phyloP scores from a whole-genome alignment of 169 alveolate species.

The Neospora caninum region DNA sequence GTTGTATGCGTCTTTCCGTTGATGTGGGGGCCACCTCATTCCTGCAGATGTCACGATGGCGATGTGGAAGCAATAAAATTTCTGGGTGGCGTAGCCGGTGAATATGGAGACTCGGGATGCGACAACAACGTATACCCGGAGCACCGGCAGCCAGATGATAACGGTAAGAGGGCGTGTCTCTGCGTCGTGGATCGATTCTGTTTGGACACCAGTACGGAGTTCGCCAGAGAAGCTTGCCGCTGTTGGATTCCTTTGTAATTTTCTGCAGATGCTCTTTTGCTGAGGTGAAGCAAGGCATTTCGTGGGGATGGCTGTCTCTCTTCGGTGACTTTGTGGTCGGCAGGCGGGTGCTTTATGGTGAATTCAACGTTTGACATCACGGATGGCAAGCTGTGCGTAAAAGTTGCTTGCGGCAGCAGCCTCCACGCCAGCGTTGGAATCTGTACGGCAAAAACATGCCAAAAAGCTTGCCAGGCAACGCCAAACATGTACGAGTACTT shows the following conservation, averaged over 20 bases:
- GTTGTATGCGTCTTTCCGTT: too few species aligned
- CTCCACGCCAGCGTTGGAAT: too few species aligned
- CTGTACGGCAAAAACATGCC: neutral
- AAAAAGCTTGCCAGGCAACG: neutral
- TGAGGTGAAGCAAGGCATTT: neutral
- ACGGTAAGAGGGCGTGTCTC: too few species aligned
- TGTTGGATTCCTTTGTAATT: too few species aligned
- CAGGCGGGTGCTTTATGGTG: neutral
- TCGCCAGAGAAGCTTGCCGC: too few species aligned
- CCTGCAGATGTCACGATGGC: neutral
- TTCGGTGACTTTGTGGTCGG: neutral
- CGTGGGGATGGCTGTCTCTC: neutral
- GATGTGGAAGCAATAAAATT: neutral
- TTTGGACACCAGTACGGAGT: too few species aligned
- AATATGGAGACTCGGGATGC: neutral
- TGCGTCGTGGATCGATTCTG: too few species aligned
- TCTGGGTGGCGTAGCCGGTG: neutral
- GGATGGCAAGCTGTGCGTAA: neutral
- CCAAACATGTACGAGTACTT: neutral
- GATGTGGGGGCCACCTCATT: too few species aligned
- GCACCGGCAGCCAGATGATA: neutral
- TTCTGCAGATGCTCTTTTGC: too few species aligned
- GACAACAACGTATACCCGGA: neutral
- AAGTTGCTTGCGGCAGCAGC: neutral
- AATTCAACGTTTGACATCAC: neutral